A percentile compares a stretch with the other conserved stretches of the same genome.
Conservation (phyloP, 768 basidiomycete species). For the Collybiopsis confluens region DNA sequence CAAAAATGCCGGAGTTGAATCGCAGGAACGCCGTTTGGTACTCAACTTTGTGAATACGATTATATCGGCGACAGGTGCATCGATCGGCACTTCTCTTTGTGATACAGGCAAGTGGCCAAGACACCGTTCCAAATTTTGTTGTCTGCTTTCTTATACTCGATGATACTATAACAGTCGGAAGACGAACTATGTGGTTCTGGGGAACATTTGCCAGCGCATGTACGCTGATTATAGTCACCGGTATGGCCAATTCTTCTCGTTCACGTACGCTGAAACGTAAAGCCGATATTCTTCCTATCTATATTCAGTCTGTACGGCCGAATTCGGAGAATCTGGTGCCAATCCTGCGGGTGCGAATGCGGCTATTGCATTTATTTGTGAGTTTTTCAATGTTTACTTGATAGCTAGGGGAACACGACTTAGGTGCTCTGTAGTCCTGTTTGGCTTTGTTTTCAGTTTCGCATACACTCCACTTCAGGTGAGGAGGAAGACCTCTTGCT, state of each 20-base stretch:
- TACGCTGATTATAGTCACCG: conserved; percentile 37
- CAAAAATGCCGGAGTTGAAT: conserved; percentile 31
- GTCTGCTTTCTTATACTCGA: too few species aligned
- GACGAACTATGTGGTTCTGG: conserved; percentile 45
- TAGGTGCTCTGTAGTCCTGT: conserved; percentile 36
- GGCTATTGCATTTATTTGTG: conserved; percentile 44
- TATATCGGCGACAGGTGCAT: conserved; percentile 34
- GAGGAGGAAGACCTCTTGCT: too few species aligned
- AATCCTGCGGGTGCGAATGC: conserved; percentile 37
- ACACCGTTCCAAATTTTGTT: too few species aligned
- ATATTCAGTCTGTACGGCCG: conserved; percentile 32
- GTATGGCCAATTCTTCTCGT: conserved; percentile 10
- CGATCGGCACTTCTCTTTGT: conserved; percentile 36
- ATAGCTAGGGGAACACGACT: too few species aligned
- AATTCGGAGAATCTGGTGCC: conserved; percentile 29
- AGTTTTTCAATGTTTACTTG: too few species aligned
- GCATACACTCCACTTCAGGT: conserved; percentile 55
- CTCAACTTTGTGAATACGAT: conserved; percentile 41
- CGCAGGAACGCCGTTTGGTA: conserved; percentile 34
- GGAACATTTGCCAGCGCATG: conserved; percentile 36
- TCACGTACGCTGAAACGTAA: too few species aligned
- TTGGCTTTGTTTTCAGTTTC: conserved; percentile 50
- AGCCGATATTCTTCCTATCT: not conserved
- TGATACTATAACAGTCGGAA: conserved; percentile 34
- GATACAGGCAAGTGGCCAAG: conserved; percentile 35